Conservation (phyloP, 129 eudicot genomes). For the Helianthus tuberosus region DNA sequence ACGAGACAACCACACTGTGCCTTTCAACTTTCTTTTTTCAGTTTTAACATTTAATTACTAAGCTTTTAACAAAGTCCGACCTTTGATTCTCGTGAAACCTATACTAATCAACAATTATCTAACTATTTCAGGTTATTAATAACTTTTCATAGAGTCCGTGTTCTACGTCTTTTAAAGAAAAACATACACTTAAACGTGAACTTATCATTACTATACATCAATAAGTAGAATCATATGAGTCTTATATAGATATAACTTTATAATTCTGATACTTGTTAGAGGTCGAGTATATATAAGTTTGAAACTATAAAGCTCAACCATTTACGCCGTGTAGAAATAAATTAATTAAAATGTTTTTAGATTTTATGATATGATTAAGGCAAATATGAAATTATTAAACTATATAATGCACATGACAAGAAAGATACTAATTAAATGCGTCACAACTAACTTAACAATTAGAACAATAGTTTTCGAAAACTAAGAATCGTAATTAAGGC, state of each 20-base stretch:
- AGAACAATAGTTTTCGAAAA: too few species aligned
- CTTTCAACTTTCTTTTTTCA: slow-evolving; percentile 18
- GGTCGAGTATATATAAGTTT: too few species aligned
- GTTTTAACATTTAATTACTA: slow-evolving; percentile 16
- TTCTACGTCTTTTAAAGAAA: neutral
- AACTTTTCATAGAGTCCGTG: neutral
- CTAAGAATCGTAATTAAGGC: too few species aligned
- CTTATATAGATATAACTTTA: neutral
- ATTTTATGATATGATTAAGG: too few species aligned
- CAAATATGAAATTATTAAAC: too few species aligned
- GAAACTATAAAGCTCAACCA: too few species aligned
- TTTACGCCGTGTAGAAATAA: too few species aligned
- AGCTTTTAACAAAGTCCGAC: neutral
- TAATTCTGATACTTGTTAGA: too few species aligned
- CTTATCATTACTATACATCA: neutral
- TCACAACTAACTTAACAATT: too few species aligned
- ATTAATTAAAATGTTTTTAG: too few species aligned
- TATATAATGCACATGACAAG: too few species aligned
- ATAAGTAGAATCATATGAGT: neutral
- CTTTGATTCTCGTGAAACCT: slow-evolving; percentile 12
- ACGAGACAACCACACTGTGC: slow-evolving; percentile 34
- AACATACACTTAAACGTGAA: neutral
- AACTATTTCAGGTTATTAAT: neutral
- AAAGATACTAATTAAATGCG: too few species aligned
- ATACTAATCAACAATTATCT: neutral